Percentiles rank a stretch among this genome's conserved stretches.
Evolutionary conservation across 1,139 yeast genomes (phyloP).

Genomic region (Sugiyamaella xylanicola): DNA sequence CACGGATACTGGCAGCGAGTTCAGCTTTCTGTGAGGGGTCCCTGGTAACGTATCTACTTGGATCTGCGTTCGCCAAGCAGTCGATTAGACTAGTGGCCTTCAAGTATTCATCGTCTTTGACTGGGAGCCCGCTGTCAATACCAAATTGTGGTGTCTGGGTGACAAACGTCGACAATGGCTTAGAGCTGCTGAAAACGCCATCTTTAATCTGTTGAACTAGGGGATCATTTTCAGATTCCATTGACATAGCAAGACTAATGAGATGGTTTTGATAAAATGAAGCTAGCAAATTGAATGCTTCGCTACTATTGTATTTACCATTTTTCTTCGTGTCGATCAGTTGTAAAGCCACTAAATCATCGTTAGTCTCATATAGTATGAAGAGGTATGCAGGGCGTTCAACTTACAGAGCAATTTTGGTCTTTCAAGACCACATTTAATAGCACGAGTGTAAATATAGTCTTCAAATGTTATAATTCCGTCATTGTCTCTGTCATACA

Average conservation of each 20-base stretch:
- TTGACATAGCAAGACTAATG: background rate
- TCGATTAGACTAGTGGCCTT: constrained; percentile 2
- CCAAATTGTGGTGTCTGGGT: background rate
- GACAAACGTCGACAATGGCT: constrained; percentile 23
- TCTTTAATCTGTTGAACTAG: constrained; percentile 8
- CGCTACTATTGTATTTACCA: background rate
- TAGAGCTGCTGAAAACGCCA: constrained; percentile 18
- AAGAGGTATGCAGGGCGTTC: no score
- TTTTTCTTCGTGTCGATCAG: background rate
- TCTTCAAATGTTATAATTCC: constrained; percentile 36
- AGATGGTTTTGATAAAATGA: constrained; percentile 17
- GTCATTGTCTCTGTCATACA: constrained; percentile 33
- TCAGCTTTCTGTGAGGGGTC: background rate
- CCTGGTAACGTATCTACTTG: background rate
- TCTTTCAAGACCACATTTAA: constrained; percentile 5
- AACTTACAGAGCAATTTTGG: constrained; percentile 1
- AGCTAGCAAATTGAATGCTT: constrained; percentile 10
- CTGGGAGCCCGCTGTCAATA: background rate
- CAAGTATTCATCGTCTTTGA: background rate
- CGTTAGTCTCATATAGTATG: background rate
- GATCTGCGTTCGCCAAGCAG: background rate
- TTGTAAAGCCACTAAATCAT: background rate
- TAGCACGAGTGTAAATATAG: constrained; percentile 14
- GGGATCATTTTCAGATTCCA: constrained; percentile 5
- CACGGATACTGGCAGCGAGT: background rate